Conservation (phyloP, 1,284 basidiomycete genomes). For the Stereum hirsutum region DNA sequence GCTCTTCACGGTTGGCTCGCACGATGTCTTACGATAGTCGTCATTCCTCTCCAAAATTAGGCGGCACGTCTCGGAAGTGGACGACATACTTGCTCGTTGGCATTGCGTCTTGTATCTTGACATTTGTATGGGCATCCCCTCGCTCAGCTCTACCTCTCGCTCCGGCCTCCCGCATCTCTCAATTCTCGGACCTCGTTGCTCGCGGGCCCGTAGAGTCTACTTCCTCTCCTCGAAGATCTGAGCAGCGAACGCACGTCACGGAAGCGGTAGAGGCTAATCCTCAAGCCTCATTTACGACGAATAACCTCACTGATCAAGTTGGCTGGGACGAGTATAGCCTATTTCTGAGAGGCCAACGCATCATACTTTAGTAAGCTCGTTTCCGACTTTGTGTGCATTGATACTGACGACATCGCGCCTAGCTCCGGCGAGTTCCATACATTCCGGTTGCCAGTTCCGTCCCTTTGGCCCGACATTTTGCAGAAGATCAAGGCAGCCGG, state of each 20-base stretch:
- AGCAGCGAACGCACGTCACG: not conserved
- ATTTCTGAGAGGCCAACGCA: constrained; percentile 40
- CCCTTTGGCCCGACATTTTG: constrained; percentile 75
- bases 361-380: constrained; percentile 16
- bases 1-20: too few relatives aligned
- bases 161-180: not conserved
- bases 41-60: too few relatives aligned
- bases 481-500: constrained; percentile 77
- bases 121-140: not conserved
- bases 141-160: not conserved
- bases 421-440: constrained; percentile 76
- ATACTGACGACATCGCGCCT: not conserved
- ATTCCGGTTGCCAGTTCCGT: constrained; percentile 72
- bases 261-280: not conserved
- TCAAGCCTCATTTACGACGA: constrained; percentile 10
- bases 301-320: constrained; percentile 29
- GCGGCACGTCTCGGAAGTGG: too few relatives aligned
- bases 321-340: constrained; percentile 53
- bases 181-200: not conserved
- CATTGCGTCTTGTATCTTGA: not conserved
- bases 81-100: not conserved
- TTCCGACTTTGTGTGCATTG: not conserved
- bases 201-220: not conserved
- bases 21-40: too few relatives aligned
- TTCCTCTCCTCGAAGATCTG: not conserved